Base-by-base conservation (phyloP, 2,329 filamentous ascomycete genomes). In the Clonostachys solani region DNA sequence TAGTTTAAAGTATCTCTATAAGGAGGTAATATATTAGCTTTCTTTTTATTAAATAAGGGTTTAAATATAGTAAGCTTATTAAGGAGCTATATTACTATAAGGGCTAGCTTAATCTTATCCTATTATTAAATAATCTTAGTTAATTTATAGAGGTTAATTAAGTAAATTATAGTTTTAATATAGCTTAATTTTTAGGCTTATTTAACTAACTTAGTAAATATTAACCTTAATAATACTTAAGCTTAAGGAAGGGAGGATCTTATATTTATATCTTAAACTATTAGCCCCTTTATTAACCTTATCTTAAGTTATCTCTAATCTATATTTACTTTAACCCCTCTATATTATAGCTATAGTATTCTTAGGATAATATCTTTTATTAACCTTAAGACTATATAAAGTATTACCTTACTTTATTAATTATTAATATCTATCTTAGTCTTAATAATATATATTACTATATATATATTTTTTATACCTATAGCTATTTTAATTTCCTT, bases 391-490 rank as follows among this genome's bases (percentile, higher is more conserved):
- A 6, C 40, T 44, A 45, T 43, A 50, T 38, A 47, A 34, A 46
- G n/a, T n/a, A n/a, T n/a, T n/a, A n/a, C n/a, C n/a, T n/a, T n/a
- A n/a, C n/a, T n/a, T n/a, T n/a, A n/a, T n/a, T n/a, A n/a, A n/a
- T n/a, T n/a, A n/a, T n/a, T n/a, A n/a, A n/a, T n/a, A n/a, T n/a
- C n/a, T n/a, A n/a, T n/a, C n/a, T n/a, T n/a, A n/a, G n/a, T n/a
- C 48, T 47, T 15, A 45, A 17, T 35, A 40, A 43, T 47, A 42
- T 18, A 38, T 50, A 33, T 19, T 49, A 43, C n/a, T 43, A 34
- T 23, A 33, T 44, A 44, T 43, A 44, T 33, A 6, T 13, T 45
- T 17, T 40, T 40, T 38, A 16, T 45, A 48, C 34, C 40, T 47
- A 37, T 33, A 29, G 38, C 48, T 35, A 38, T 23, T 41, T 17